These are phyloP conservation scores for Neoboletus brunneissimus DNA, from an alignment of 768 basidiomycete species.

Conservation along the genomic window DNA sequence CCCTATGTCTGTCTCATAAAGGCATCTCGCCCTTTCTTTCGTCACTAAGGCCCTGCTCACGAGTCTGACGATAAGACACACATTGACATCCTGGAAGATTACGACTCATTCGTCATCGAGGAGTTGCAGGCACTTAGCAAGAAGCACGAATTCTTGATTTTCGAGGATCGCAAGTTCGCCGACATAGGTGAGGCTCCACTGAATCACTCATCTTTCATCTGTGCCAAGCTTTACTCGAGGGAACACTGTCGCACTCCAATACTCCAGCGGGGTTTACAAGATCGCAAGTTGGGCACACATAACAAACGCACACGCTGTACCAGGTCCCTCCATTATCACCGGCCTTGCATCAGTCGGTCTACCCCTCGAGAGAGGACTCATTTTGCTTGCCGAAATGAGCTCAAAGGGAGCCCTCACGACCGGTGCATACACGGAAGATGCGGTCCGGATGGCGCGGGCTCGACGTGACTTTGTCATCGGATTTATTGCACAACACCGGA, in stretches of 20 bases:
- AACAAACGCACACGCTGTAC: slow-evolving; percentile 94
- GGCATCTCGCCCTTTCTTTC: slow-evolving; percentile 43
- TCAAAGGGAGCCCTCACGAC: slow-evolving; percentile 81
- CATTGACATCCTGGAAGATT: slow-evolving; percentile 93
- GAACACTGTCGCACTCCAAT: slow-evolving; percentile 94
- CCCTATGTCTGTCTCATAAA: slow-evolving; percentile 93
- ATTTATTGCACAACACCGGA: slow-evolving; percentile 87
- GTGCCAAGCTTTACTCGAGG: slow-evolving; percentile 47
- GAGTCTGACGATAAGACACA: slow-evolving; percentile 69
- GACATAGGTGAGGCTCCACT: slow-evolving; percentile 74
- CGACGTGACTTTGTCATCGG: slow-evolving; percentile 90
- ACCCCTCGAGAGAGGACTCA: slow-evolving; percentile 77
- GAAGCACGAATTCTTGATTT: slow-evolving; percentile 92
- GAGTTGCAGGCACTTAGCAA: slow-evolving; percentile 65
- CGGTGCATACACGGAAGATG: slow-evolving; percentile 78
- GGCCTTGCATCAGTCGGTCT: slow-evolving; percentile 86
- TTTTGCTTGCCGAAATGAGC: slow-evolving; percentile 96
- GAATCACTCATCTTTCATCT: neutral
- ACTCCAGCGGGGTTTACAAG: slow-evolving; percentile 87
- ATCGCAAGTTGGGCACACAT: slow-evolving; percentile 96
- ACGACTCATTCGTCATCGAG: slow-evolving; percentile 66
- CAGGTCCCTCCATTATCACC: slow-evolving; percentile 92
- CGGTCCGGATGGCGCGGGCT: slow-evolving; percentile 83
- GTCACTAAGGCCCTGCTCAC: slow-evolving; percentile 20
- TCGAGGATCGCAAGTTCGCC: slow-evolving; percentile 98